phyloP scores from a whole-genome alignment of 1,284 basidiomycete genomes.

The Microbotryomycetes sp. region DNA sequence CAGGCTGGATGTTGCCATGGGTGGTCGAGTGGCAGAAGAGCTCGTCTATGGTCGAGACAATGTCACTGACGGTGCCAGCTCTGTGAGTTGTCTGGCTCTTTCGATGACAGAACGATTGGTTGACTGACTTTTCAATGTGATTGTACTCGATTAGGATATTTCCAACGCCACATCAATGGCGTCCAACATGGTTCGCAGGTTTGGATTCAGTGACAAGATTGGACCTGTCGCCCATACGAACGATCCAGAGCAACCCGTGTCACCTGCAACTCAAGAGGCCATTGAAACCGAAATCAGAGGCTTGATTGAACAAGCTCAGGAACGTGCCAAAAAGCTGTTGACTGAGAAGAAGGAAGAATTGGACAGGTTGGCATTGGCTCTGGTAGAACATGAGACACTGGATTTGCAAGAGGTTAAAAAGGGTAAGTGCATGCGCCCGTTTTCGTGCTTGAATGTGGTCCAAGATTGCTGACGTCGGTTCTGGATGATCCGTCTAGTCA shows the following conservation, averaged over 20 bases:
- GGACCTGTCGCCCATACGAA: conserved; percentile 34
- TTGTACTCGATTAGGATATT: conserved; percentile 78
- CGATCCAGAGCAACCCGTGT: conserved; percentile 24
- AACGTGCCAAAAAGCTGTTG: conserved; percentile 61
- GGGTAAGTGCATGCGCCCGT: too few relatives aligned
- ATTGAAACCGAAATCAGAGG: conserved; percentile 43
- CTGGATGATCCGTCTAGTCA: too few relatives aligned
- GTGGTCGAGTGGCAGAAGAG: conserved; percentile 88
- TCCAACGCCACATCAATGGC: conserved; percentile 70
- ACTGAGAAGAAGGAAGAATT: conserved; percentile 68
- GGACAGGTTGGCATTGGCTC: conserved; percentile 76
- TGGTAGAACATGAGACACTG: conserved; percentile 91
- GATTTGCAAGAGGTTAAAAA: conserved; percentile 73
- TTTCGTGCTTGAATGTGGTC: too few relatives aligned
- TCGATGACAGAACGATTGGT: neutral
- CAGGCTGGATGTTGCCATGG: conserved; percentile 79
- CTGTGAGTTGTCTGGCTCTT: conserved; percentile 3
- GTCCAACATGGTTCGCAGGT: conserved; percentile 78
- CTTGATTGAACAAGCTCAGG: conserved; percentile 66
- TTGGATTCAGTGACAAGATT: conserved; percentile 55
- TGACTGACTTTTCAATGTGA: neutral
- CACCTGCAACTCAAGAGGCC: conserved; percentile 32
- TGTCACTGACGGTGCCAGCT: conserved; percentile 50
- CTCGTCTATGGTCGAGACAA: conserved; percentile 81
- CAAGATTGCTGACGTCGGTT: too few relatives aligned